These are phyloP conservation scores for Dryadomyces sulphureus DNA, from an alignment of 2,329 filamentous ascomycete genomes.

Conservation along the genomic window DNA sequence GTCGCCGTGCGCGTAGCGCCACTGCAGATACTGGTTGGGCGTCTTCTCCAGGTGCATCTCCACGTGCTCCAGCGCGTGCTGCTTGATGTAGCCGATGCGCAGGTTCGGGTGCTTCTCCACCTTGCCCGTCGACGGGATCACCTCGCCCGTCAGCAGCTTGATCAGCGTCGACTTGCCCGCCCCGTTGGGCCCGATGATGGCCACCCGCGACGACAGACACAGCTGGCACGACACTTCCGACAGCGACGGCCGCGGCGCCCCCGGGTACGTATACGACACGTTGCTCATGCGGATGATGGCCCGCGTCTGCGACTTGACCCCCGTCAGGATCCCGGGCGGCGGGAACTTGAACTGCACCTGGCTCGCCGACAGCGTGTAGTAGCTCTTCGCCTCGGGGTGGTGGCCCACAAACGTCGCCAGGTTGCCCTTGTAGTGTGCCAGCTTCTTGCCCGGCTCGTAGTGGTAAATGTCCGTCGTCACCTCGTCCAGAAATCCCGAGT, in stretches of 20 bases:
- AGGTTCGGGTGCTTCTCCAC: conserved; percentile 98
- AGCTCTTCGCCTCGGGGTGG: conserved; percentile 90
- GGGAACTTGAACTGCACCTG: conserved; percentile 97
- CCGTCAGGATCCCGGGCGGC: conserved; percentile 79
- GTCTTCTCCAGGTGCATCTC: conserved; percentile 99
- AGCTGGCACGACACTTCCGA: conserved; percentile 76
- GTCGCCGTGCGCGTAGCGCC: conserved; percentile 94
- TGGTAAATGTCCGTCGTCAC: conserved; percentile 99
- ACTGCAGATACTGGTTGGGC: conserved; percentile 95
- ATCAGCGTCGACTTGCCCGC: conserved; percentile 97
- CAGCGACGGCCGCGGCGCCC: conserved; percentile 74
- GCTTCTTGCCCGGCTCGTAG: conserved; percentile 91
- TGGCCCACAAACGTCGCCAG: conserved; percentile 71
- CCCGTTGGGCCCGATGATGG: conserved; percentile 94
- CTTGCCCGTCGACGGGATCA: conserved; percentile 65
- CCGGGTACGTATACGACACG: conserved; percentile 88
- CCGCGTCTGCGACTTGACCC: conserved; percentile 88
- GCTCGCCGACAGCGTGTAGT: conserved; percentile 86
- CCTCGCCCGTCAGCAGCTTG: conserved; percentile 89
- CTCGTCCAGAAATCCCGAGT: conserved; percentile 91
- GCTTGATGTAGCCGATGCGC: conserved; percentile 98
- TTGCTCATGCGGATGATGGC: conserved; percentile 92
- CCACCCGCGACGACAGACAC: conserved; percentile 78
- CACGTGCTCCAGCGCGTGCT: conserved; percentile 96
- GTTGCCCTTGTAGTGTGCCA: conserved; percentile 74